Percentiles rank a stretch among this genome's conserved stretches.
Evolutionary conservation across 2,329 filamentous ascomycete genomes (phyloP).

Genomic region (Pezicula radicicola): DNA sequence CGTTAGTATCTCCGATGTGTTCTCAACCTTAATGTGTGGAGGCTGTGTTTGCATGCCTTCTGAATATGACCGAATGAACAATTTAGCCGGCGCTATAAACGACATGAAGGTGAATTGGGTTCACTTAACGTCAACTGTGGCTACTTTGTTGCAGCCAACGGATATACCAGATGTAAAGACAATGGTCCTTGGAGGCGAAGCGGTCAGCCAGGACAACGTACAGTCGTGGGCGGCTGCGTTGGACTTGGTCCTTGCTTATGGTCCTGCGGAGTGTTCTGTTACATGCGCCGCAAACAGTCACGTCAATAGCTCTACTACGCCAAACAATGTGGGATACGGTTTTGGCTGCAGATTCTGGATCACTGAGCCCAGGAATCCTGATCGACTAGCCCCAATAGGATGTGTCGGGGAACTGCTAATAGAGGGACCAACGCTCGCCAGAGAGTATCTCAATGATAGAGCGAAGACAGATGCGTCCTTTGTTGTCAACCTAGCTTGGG

Average conservation of each 20-base stretch:
- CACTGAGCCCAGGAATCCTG: conserved; percentile 6
- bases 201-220: conserved; percentile 9
- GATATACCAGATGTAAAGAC: no score
- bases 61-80: conserved; percentile 6
- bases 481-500: no score
- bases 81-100: no score
- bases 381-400: conserved; percentile 11
- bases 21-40: conserved; percentile 10
- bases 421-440: conserved; percentile 14
- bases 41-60: conserved; percentile 12
- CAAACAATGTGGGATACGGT: conserved; percentile 7
- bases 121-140: no score
- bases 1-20: conserved; percentile 8
- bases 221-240: conserved; percentile 5
- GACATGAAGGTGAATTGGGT: no score
- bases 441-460: conserved; percentile 17
- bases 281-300: conserved; percentile 3
- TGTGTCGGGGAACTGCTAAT: conserved; percentile 16
- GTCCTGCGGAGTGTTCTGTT: no score
- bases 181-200: conserved; percentile 11
- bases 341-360: conserved; percentile 9
- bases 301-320: conserved; percentile 2
- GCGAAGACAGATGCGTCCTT: no score
- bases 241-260: conserved; percentile 8
- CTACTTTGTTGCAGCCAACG: no score